These are phyloP conservation scores for Yamadazyma dendronema DNA, from an alignment of 1,139 yeast species.

Conservation along the genomic window DNA sequence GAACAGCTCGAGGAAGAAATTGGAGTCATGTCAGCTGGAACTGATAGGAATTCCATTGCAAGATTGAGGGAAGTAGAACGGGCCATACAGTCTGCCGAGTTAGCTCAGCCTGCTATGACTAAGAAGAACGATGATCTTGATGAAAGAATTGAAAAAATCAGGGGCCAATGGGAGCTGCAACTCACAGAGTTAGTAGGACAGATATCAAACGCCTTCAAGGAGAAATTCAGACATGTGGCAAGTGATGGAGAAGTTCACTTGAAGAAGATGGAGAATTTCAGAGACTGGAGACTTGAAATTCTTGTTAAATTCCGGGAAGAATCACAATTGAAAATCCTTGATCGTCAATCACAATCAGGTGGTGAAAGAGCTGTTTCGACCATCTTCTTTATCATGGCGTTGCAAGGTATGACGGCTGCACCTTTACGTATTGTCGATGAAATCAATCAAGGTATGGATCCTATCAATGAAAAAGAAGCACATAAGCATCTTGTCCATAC, in stretches of 20 bases:
- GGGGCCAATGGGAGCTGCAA: slow-evolving; percentile 57
- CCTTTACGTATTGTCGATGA: slow-evolving; percentile 97
- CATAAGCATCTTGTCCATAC: slow-evolving; percentile 84
- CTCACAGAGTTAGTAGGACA: slow-evolving; percentile 47
- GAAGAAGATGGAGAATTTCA: slow-evolving; percentile 51
- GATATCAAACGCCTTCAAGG: slow-evolving; percentile 63
- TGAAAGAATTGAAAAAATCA: slow-evolving; percentile 37
- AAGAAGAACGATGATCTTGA: slow-evolving; percentile 24
- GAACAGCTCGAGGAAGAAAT: slow-evolving; percentile 38
- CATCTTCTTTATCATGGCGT: slow-evolving; percentile 81
- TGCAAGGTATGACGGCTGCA: slow-evolving; percentile 86
- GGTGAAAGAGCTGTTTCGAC: slow-evolving; percentile 98
- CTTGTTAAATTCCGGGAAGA: slow-evolving; percentile 81
- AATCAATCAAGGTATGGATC: slow-evolving; percentile 99
- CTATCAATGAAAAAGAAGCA: slow-evolving; percentile 83
- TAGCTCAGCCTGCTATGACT: slow-evolving; percentile 34
- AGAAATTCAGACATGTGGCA: slow-evolving; percentile 70
- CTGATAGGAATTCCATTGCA: slow-evolving; percentile 35
- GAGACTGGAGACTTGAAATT: slow-evolving; percentile 83
- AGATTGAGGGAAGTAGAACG: slow-evolving; percentile 28
- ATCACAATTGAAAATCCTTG: slow-evolving; percentile 66
- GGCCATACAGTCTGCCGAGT: slow-evolving; percentile 30
- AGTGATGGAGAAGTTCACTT: slow-evolving; percentile 79
- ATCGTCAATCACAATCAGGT: slow-evolving; percentile 90
- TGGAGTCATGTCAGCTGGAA: slow-evolving; percentile 35